Evolutionary conservation across 805 yeast species (phyloP), one percentile per base, ranked within the genome.

Genomic region (Yamadazyma philogaea): DNA sequence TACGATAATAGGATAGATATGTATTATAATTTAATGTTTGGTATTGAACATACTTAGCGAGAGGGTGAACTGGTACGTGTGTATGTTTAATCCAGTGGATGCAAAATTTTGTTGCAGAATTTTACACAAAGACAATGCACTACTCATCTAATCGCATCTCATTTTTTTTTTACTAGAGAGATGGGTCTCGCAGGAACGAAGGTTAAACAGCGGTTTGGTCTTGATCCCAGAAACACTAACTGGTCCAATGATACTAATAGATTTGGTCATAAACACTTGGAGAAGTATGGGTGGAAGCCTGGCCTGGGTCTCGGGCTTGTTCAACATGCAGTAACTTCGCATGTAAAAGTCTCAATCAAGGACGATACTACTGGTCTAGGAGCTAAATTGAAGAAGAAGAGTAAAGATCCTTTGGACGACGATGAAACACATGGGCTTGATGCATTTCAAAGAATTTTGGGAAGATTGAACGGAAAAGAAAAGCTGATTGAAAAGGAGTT

Each of bases 361-460:
- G 87, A 84, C 32, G 96, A 91, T 53, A 87, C 77, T 39, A 63
- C 79, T 2, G 99, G 99, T 0, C 70, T 91, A 6, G 99, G 99
- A n/a, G 86, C 95, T n/a, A 81, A 78, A 50, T 66, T 83, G 33
- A 78, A 80, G 10, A 73, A 74, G 53, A 74, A 74, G 42, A 77
- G 78, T 51, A 75, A 69, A 34, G 93, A 83, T 51, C 87, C 79
- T 49, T 80, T 82, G 53, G 88, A 83, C 52, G 77, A 80, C 49
- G 95, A 87, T 44, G 95, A 87, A 50, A 82, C 91, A 51, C 85
- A 89, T 8, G 96, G 97, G 3, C 72, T 91, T 32, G 98, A 93
- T 61, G 96, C 84, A 3, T 91, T 93, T 59, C 99, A 91, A 67
- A 75, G 95, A 52, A 77, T 91, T 35, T 69, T 91, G 48, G 97